Conservation (phyloP, 495 filamentous ascomycete genomes). For the Hyaloscypha variabilis region DNA sequence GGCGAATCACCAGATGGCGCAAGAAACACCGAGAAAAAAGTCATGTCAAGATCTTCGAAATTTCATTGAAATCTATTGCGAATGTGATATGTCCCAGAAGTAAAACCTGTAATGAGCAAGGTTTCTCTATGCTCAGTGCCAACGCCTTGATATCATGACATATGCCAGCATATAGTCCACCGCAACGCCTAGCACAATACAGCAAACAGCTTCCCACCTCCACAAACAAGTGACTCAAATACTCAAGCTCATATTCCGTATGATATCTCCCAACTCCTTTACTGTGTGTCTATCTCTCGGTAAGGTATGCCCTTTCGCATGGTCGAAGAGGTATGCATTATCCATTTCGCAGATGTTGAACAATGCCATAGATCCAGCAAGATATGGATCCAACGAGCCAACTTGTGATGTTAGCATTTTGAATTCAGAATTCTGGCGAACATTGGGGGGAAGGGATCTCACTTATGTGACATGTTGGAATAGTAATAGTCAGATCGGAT, state of each 20-base stretch:
- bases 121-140: too few species aligned
- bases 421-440: neutral
- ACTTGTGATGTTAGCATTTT: slow-evolving; percentile 38
- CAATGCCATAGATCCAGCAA: slow-evolving; percentile 52
- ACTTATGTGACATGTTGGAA: slow-evolving; percentile 62
- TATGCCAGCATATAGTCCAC: too few species aligned
- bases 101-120: too few species aligned
- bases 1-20: too few species aligned
- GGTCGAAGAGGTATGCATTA: slow-evolving; percentile 54
- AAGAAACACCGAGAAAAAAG: too few species aligned
- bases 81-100: too few species aligned
- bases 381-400: slow-evolving; percentile 57
- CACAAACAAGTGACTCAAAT: neutral
- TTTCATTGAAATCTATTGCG: too few species aligned
- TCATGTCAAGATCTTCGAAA: too few species aligned
- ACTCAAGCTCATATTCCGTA: slow-evolving; percentile 20
- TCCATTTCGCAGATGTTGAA: slow-evolving; percentile 59
- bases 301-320: slow-evolving; percentile 57
- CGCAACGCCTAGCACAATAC: too few species aligned
- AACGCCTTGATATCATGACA: too few species aligned
- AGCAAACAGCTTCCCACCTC: too few species aligned
- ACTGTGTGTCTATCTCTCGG: slow-evolving; percentile 52
- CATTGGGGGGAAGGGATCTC: slow-evolving; percentile 30
- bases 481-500: slow-evolving; percentile 44
- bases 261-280: slow-evolving; percentile 37